Evolutionary conservation across 208 protist species (phyloP), one percentile per base, ranked within the genome.

Genomic region (Herpetomonas tarakana): DNA sequence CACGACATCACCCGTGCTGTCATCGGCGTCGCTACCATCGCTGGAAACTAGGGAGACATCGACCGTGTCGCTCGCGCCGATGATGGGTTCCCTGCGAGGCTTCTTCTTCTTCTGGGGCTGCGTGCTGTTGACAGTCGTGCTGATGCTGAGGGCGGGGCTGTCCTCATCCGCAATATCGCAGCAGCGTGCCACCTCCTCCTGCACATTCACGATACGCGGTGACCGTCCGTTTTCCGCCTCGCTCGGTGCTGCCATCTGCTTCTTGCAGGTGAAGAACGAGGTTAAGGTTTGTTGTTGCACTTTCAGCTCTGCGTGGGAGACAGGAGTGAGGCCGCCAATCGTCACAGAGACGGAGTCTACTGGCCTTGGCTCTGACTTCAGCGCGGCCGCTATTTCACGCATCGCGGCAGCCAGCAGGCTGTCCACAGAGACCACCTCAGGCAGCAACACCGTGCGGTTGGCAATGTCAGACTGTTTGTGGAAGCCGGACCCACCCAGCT

Each of bases 401-500:
- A 62, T 63, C 18, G 69, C 61, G 19, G 61, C 63, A 12, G 44
- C 50, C 2, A 56, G 38, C 2, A 76, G 46, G 18, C 62, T 47
- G 7, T 65, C 69, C 35, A 58, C 62, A 27, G 69, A 71, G 29
- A 87, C 73, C 1, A 71, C 45, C 28, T 75, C 71, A 28, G 82
- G 82, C 24, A 84, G 53, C 11, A 64, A 44, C 25, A 83, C 47
- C 1, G 77, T 85, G 30, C 58, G 65, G 64, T 75, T 80, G 19
- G 46, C 25, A 44, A 88, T 64, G 18, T 66, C 71, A 18, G 49
- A 50, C 41, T 65, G 58, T 0, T 73, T 38, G 19, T 63, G 56
- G 44, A 84, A 74, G 24, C 82, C 78, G 0, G 57, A 71, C 7
- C 58, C 77, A 19, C 78, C 82, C 16, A 83, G 54, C 62, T 83